A percentile compares a stretch with the other conserved stretches of the same genome.
Conservation (phyloP, 306 rosid species). For the Pachyrhizus erosus region DNA sequence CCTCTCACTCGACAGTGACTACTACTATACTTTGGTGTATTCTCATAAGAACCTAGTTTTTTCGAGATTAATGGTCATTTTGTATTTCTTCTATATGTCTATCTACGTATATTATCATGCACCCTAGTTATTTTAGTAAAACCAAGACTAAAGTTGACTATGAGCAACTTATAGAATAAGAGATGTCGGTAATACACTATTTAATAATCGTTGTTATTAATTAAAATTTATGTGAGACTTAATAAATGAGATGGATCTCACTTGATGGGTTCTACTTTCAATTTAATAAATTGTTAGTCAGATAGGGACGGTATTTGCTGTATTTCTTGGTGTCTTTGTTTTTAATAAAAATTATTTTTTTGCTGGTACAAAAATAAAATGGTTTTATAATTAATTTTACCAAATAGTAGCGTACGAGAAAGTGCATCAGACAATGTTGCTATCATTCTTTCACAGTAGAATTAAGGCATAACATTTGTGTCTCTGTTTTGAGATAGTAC, state of each 20-base stretch:
- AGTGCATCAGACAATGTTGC: no score
- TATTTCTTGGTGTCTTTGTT: no score
- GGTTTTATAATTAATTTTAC: no score
- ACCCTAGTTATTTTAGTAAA: no score
- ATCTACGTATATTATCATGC: no score
- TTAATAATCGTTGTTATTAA: not conserved
- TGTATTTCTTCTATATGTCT: no score
- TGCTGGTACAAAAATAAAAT: no score
- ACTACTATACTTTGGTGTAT: not conserved
- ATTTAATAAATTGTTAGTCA: no score
- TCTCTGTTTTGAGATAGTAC: not conserved
- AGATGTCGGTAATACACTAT: not conserved
- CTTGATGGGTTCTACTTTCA: not conserved
- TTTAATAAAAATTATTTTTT: no score
- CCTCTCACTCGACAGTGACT: no score
- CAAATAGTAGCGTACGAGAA: not conserved
- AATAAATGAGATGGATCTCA: not conserved
- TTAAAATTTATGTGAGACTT: not conserved
- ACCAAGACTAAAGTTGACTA: slow-evolving; percentile 32
- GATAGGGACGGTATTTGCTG: no score
- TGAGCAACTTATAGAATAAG: slow-evolving; percentile 23
- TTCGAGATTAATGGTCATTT: no score
- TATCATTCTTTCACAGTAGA: slow-evolving; percentile 3
- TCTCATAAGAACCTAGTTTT: not conserved
- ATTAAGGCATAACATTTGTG: slow-evolving; percentile 24